Evolutionary conservation across 73 alveolate species (phyloP), one percentile per base, ranked within the genome.

Genomic region (Blepharisma stoltei): DNA sequence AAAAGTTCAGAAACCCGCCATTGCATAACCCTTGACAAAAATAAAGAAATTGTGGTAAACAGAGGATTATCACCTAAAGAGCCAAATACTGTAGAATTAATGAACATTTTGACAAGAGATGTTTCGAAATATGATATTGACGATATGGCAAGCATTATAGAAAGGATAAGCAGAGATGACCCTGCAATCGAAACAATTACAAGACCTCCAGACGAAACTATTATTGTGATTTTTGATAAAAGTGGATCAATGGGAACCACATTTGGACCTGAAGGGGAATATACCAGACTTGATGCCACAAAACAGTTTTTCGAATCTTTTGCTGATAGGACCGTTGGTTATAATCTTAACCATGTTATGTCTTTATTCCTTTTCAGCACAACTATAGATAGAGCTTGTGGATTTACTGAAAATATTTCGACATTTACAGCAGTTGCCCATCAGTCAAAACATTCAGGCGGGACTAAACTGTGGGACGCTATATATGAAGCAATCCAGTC

Each of bases 281-380:
- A 68, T 7, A 46, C 90, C n/a, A 77, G 90, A 83, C 65, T 83
- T 37, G 86, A 80, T 0, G 87, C 84, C 41, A 87, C 82, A 3
- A 83, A 69, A 48, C 83, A 80, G 3, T 68, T 66, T 44, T 83
- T 83, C 38, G 70, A 83, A 0, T 80, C 87, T 5, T 79, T 83
- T 21, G 86, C 86, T 27, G 86, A 83, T 69, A 76, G 82, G 32
- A 73, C 83, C 23, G 38, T 83, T 43, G 90, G 87, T 14, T 83
- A 76, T 53, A 84, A 83, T 9, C 76, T 50, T 11, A 77, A 77
- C 46, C 87, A 67, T 27, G 60, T 79, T 1, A 81, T 78, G 18
- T 45, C 71, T 25, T 46, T 83, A 21, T 73, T 67, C 6, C 67
- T 80, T 44, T 83, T 83, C 49, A 54, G 70, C 41, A 55, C 70